Base-by-base conservation (phyloP, 2,329 filamentous ascomycete species). In the Xylariaceae sp. region DNA sequence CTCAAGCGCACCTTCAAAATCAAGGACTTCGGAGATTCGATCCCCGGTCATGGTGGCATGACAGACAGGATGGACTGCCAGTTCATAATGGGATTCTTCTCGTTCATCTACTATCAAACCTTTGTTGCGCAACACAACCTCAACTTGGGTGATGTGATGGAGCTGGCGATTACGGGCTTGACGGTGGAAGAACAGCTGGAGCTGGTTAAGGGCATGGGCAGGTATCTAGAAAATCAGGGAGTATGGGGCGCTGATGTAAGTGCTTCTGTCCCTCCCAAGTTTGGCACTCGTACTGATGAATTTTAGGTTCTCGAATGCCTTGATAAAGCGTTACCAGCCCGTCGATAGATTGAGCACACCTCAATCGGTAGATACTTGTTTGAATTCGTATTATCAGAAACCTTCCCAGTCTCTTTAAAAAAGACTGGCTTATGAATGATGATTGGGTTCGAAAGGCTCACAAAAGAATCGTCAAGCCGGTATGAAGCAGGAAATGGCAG, bases 51-150 rank as follows among this genome's bases (percentile, higher is more conserved):
- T 59, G 93, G 93, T 47, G 93, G 93, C 54, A 97, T 98, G 71
- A 98, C 93, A 13, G 93, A 98, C 63, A 87, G 93, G 48, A 97
- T 98, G 91, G 93, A 98, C 63, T 98, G 93, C 65, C 93, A 98
- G 63, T 98, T 98, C 70, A 97, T 97, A 72, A 98, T 98, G 93
- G 93, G 93, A 8, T 93, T 95, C 67, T 97, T 98, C 59, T 81
- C 91, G 13, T 97, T 89, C 72, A 90, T 98, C 78, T 98, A 98
- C 70, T 98, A 94, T 69, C 90, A 96, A 64, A 93, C 87, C 59
- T 98, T 98, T 64, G 91, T 98, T 58, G 90, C 90, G 3, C 76
- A 89, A 6, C 82, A 95, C 73, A 89, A 91, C 65, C 82, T 86
- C 30, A 89, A 76, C 42, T 83, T 95, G 16, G 93, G 91, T 16